Evolutionary conservation across 106 monocot species (phyloP).

Genomic region (Iris macrosiphon): DNA sequence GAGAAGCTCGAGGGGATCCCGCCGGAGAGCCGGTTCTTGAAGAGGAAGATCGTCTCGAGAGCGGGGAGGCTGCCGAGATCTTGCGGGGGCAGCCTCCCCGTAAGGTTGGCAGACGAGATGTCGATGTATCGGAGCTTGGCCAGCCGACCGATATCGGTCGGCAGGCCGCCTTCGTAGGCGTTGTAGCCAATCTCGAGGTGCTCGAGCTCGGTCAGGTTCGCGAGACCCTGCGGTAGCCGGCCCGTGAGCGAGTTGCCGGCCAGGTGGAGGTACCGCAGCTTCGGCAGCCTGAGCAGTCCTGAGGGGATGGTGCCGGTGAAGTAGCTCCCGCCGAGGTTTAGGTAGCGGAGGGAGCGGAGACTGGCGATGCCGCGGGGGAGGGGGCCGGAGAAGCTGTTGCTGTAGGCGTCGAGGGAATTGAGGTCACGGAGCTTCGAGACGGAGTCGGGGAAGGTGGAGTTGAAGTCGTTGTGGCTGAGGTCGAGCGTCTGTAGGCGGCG

Average conservation of each 20-base stretch:
- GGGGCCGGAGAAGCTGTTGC: slow-evolving; percentile 66
- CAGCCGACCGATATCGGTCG: slow-evolving; percentile 40
- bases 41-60: slow-evolving; percentile 61
- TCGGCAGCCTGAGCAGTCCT: slow-evolving; percentile 19
- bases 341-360: slow-evolving; percentile 28
- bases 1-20: slow-evolving; percentile 42
- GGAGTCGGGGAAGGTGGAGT: slow-evolving; percentile 42
- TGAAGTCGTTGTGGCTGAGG: slow-evolving; percentile 79
- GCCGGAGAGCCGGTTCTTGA: slow-evolving; percentile 64
- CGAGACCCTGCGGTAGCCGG: slow-evolving; percentile 38
- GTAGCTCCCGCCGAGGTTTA: slow-evolving; percentile 86
- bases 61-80: slow-evolving; percentile 38
- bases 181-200: slow-evolving; percentile 89
- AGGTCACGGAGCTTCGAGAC: slow-evolving; percentile 37
- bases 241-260: slow-evolving; percentile 74
- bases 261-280: slow-evolving; percentile 52
- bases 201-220: slow-evolving; percentile 31
- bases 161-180: slow-evolving; percentile 37
- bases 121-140: slow-evolving; percentile 55
- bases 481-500: slow-evolving; percentile 44
- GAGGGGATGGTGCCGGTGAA: slow-evolving; percentile 49
- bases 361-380: slow-evolving; percentile 29
- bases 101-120: slow-evolving; percentile 58
- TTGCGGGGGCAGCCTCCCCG: slow-evolving; percentile 35
- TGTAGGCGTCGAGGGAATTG: slow-evolving; percentile 52